These are phyloP conservation scores for Linum lewisii DNA, from an alignment of 345 rosid genomes.

Conservation along the genomic window DNA sequence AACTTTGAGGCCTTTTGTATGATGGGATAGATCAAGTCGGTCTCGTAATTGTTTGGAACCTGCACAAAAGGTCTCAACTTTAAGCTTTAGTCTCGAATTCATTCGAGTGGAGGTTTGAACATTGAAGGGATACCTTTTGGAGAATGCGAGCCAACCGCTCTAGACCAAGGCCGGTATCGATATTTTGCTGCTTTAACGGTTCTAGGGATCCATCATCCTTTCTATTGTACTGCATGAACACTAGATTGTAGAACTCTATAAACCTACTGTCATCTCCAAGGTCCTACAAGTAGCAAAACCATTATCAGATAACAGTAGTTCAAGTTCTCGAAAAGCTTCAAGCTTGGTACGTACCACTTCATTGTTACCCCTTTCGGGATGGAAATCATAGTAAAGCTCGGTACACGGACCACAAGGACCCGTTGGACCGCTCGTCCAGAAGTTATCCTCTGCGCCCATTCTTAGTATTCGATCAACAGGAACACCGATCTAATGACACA, in stretches of 20 bases:
- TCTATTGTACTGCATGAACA: conserved; percentile 92
- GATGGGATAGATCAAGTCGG: conserved; percentile 89
- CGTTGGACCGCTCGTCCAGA: conserved; percentile 88
- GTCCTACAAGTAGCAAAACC: conserved; percentile 37
- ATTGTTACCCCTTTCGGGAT: conserved; percentile 64
- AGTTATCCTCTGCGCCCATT: conserved; percentile 92
- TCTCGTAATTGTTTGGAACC: conserved; percentile 96
- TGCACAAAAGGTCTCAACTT: conserved; percentile 12
- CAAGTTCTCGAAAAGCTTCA: not conserved
- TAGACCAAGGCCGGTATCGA: conserved; percentile 93
- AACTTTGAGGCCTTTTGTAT: conserved; percentile 58
- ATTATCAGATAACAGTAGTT: not conserved
- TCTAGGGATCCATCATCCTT: conserved; percentile 72
- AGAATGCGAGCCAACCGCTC: conserved; percentile 92
- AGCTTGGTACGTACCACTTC: conserved; percentile 29
- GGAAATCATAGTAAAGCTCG: conserved; percentile 85
- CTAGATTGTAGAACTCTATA: conserved; percentile 89
- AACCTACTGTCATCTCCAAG: conserved; percentile 92
- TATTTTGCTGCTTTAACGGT: conserved; percentile 79
- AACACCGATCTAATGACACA: conserved; percentile 55
- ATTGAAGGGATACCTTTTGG: conserved; percentile 59
- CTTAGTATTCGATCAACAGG: conserved; percentile 69
- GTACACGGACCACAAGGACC: conserved; percentile 99
- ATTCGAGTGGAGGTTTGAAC: not conserved
- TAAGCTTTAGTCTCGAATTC: not conserved